phyloP scores from a whole-genome alignment of 805 yeast genomes.

The Candida fluviatilis region DNA sequence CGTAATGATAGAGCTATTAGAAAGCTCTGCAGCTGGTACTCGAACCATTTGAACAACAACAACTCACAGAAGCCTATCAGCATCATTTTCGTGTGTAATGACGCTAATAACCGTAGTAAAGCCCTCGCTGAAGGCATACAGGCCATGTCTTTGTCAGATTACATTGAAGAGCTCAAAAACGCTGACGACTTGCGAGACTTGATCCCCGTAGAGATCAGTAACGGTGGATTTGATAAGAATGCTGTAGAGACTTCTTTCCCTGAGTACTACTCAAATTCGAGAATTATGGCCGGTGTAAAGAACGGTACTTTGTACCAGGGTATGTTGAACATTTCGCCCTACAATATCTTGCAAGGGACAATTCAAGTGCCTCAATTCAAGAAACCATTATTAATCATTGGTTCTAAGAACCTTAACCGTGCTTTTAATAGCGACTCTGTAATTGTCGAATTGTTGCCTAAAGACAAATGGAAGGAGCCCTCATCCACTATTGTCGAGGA shows the following conservation, averaged over 20 bases:
- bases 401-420: slow-evolving; percentile 82
- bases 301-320: slow-evolving; percentile 90
- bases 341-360: slow-evolving; percentile 85
- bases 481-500: slow-evolving; percentile 78
- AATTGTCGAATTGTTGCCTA: slow-evolving; percentile 83
- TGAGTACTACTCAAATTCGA: slow-evolving; percentile 73
- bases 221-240: slow-evolving; percentile 18
- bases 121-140: slow-evolving; percentile 52
- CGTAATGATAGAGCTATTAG: slow-evolving; percentile 90
- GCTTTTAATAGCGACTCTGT: slow-evolving; percentile 91
- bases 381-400: slow-evolving; percentile 77
- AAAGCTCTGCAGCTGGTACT: slow-evolving; percentile 67
- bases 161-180: slow-evolving; percentile 66
- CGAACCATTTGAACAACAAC: slow-evolving; percentile 50
- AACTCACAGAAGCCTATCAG: slow-evolving; percentile 34
- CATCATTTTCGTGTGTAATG: slow-evolving; percentile 70
- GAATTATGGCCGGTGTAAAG: slow-evolving; percentile 86
- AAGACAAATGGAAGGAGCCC: slow-evolving; percentile 83
- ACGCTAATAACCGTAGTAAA: slow-evolving; percentile 56
- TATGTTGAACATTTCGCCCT: slow-evolving; percentile 70
- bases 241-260: slow-evolving; percentile 57
- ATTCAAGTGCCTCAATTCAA: slow-evolving; percentile 69
- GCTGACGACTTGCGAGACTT: slow-evolving; percentile 73
- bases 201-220: slow-evolving; percentile 45
- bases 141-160: slow-evolving; percentile 61